Conservation (phyloP, 2,329 filamentous ascomycete genomes). For the Sarocladium kiliense region DNA sequence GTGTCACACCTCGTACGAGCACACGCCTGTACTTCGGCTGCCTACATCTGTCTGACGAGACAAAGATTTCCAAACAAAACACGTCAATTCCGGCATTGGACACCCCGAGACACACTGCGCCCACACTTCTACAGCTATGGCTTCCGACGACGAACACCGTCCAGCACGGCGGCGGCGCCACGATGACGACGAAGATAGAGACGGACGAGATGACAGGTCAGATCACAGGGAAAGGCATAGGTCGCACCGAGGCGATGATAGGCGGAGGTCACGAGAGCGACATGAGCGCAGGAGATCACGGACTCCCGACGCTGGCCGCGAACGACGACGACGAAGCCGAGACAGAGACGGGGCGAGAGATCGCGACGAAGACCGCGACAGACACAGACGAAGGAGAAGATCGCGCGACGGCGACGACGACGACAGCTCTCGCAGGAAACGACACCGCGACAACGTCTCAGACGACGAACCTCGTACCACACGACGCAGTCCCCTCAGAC, state of each 20-base stretch:
- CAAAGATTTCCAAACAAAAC: not conserved
- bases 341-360: constrained; percentile 18
- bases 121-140: too few species aligned
- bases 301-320: constrained; percentile 22
- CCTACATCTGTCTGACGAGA: not conserved
- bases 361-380: constrained; percentile 17
- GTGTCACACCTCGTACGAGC: not conserved
- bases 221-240: constrained; percentile 17
- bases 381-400: constrained; percentile 23
- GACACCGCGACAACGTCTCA: constrained; percentile 12
- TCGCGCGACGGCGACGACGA: constrained; percentile 25
- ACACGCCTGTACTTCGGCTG: not conserved
- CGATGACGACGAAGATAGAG: constrained; percentile 16
- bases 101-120: not conserved
- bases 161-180: constrained; percentile 14
- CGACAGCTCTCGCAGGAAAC: constrained; percentile 11
- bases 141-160: constrained; percentile 19
- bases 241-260: constrained; percentile 17
- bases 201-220: constrained; percentile 14
- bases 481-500: constrained; percentile 22
- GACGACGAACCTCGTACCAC: constrained; percentile 17
- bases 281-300: constrained; percentile 26
- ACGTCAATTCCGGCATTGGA: not conserved
- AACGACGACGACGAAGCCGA: constrained; percentile 20
- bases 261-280: constrained; percentile 22